Evolutionary conservation across 176 grass and related monocot species (phyloP).

Genomic region (Melocanna baccifera): DNA sequence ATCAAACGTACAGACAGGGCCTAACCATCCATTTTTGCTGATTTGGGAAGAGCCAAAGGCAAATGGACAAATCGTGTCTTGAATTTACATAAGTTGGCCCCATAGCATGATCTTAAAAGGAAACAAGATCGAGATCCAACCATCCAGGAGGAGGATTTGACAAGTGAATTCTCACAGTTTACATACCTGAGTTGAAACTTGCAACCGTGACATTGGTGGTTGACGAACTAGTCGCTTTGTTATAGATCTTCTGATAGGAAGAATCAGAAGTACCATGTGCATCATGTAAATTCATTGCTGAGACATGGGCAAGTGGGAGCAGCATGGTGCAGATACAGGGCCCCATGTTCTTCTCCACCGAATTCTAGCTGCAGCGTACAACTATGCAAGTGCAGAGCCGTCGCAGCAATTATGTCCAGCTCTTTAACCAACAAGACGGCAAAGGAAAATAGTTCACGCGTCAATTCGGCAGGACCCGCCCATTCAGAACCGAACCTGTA

Average conservation of each 20-base stretch:
- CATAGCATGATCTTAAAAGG: not conserved
- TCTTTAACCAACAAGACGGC: not conserved
- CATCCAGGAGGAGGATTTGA: not conserved
- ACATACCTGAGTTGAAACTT: not conserved
- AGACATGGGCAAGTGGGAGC: not conserved
- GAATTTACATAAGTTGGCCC: not conserved
- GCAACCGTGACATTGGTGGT: not conserved
- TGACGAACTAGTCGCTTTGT: not conserved
- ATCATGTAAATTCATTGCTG: not conserved
- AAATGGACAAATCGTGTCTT: not conserved
- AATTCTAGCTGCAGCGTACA: not conserved
- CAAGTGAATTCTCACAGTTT: slow-evolving; percentile 13
- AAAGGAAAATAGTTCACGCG: not conserved
- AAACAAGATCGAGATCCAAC: not conserved
- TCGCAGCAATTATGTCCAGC: not conserved
- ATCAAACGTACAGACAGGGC: not conserved
- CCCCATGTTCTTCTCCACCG: not conserved
- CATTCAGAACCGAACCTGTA: slow-evolving; percentile 7
- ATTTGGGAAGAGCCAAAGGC: not conserved
- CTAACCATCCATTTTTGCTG: not conserved
- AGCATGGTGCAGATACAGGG: not conserved
- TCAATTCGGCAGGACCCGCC: not conserved
- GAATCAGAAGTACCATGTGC: not conserved
- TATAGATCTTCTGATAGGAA: not conserved
- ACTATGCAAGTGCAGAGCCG: slow-evolving; percentile 7